These are phyloP conservation scores for Oropetium thomaeum DNA, from an alignment of 176 grass and related monocot genomes.

Conservation along the genomic window DNA sequence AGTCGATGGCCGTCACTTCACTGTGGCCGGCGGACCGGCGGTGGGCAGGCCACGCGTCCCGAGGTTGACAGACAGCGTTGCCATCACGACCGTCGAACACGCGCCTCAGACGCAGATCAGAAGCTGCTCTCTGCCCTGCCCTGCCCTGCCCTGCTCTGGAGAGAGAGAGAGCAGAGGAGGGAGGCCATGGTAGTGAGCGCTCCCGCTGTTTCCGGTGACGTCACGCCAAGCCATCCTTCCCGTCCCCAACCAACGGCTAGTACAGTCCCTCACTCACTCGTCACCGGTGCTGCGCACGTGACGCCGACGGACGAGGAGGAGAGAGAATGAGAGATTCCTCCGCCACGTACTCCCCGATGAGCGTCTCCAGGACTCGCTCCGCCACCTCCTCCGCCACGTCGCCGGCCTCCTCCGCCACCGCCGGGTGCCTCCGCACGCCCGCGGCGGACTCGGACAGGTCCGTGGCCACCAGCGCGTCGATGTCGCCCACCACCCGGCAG, in stretches of 20 bases:
- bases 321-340: constrained; percentile 19
- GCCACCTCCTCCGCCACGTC: constrained; percentile 60
- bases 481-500: constrained; percentile 67
- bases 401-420: constrained; percentile 39
- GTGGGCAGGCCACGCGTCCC: background rate
- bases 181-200: no score
- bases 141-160: no score
- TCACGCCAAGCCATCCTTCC: background rate
- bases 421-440: constrained; percentile 36
- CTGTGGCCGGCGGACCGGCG: background rate
- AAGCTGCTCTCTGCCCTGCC: background rate
- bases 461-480: constrained; percentile 56
- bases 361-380: constrained; percentile 46
- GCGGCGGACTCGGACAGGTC: constrained; percentile 29
- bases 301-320: background rate
- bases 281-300: background rate
- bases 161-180: background rate
- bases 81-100: background rate
- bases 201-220: constrained; percentile 27
- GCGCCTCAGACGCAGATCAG: background rate
- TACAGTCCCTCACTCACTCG: background rate
- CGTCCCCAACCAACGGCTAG: background rate
- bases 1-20: background rate
- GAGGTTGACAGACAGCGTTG: background rate
- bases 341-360: constrained; percentile 51